These are phyloP conservation scores for Botrytis byssoidea DNA, from an alignment of 2,329 filamentous ascomycete species.

Conservation along the genomic window DNA sequence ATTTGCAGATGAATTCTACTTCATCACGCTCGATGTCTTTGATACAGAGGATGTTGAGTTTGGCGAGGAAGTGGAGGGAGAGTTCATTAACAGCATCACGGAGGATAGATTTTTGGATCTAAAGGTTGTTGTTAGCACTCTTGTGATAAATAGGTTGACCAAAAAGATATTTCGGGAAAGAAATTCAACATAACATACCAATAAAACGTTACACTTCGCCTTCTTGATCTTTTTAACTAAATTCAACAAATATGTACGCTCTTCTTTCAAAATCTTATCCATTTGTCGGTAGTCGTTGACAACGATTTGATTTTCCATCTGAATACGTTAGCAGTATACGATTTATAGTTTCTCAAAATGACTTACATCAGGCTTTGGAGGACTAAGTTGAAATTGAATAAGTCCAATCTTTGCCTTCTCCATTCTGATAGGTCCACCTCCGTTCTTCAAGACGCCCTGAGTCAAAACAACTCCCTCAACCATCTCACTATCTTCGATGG, in stretches of 20 bases:
- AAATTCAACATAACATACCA: conserved; percentile 12
- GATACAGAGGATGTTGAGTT: conserved; percentile 90
- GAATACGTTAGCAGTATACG: conserved; percentile 28
- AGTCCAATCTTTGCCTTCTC: conserved; percentile 97
- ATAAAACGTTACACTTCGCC: conserved; percentile 89
- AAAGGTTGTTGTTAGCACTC: conserved; percentile 46
- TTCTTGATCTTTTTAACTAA: conserved; percentile 99
- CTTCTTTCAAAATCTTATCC: conserved; percentile 99
- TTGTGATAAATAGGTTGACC: not conserved
- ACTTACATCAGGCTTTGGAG: conserved; percentile 89
- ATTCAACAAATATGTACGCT: conserved; percentile 95
- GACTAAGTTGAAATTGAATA: conserved; percentile 98
- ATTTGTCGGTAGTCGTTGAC: conserved; percentile 99
- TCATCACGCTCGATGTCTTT: conserved; percentile 99
- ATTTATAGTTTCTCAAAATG: not conserved
- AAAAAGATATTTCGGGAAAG: not conserved
- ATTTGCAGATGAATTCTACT: conserved; percentile 99
- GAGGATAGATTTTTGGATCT: conserved; percentile 98
- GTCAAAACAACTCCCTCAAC: conserved; percentile 91
- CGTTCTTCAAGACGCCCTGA: conserved; percentile 90
- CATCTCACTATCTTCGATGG: conserved; percentile 97
- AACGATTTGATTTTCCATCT: conserved; percentile 99
- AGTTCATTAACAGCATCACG: conserved; percentile 97
- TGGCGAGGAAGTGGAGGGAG: conserved; percentile 94
- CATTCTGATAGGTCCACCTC: conserved; percentile 84